Evolutionary conservation across 2,329 filamentous ascomycete species (phyloP), one percentile per base, ranked within the genome.

Genomic region (Pseudogymnoascus sp.): DNA sequence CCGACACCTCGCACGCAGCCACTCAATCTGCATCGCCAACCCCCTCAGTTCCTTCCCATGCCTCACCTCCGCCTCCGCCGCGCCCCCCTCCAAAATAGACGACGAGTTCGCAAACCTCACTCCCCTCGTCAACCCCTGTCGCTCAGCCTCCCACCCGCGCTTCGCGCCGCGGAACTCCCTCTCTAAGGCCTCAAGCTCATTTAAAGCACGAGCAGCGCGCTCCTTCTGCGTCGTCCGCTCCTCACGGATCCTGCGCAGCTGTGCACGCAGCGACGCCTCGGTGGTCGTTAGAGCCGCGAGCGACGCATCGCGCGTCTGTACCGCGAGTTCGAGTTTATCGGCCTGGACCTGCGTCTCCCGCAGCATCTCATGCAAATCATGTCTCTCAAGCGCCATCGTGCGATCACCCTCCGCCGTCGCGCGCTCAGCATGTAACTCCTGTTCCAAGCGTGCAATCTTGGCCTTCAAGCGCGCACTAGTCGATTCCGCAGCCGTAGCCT

Each of bases 21-120:
- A 97, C 71, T 92, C 85, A 73, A 97, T 93, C 76, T 97, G 93
- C 77, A 95, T 89, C 62, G 86, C 84, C 72, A 97, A 81, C 16
- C 93, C 93, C 68, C 87, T 85, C 62, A 97, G 79, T 76, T 96
- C 90, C 74, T 86, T 87, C 70, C 81, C 79, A 74, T 95, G 90
- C 50, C 83, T 80, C 68, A 84, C 85, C 70, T 91, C 86, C 61
- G 65, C 70, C 63, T 72, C 72, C 37, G 74, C 72, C 37, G 64
- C 67, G 21, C 76, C 72, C 6, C 80, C 69, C 63, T 80, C 76
- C 10, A 73, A 63, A 19, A 76, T 73, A 10, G 74, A 71, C 64
- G 68, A 77, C 62, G 67, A 77, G 69, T 76, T 76, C 1, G 73
- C 70, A 64, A 75, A 75, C 59, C 76, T 72, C 21, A 77, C 75